Evolutionary conservation across 192 early-diverging fungal species (phyloP).

Genomic region (Entophlyctis luteolus): DNA sequence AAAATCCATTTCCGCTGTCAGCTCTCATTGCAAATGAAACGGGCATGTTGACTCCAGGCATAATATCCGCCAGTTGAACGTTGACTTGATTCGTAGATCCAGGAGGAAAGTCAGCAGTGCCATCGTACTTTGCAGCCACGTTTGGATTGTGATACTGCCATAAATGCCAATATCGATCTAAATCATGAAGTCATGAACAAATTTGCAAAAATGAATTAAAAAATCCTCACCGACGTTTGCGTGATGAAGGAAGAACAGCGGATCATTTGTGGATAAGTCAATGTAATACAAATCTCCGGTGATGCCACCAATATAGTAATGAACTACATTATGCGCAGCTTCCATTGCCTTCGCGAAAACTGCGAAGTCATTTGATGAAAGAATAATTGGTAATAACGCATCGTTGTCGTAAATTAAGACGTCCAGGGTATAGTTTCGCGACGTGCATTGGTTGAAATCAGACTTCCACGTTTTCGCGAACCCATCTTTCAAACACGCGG

Average conservation of each 20-base stretch:
- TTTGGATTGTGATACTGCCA: conserved; percentile 23
- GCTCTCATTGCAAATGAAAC: conserved; percentile 9
- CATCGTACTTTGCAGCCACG: not conserved
- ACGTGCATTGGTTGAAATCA: conserved; percentile 4
- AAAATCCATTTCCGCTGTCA: conserved; percentile 17
- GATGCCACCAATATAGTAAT: conserved; percentile 27
- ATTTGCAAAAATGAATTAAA: not conserved
- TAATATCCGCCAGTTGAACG: conserved; percentile 12
- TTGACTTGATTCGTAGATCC: not conserved
- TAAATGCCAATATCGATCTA: conserved; percentile 29
- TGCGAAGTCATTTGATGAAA: not conserved
- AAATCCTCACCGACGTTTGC: conserved; percentile 35
- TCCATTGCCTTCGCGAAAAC: conserved; percentile 19
- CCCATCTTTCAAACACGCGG: conserved; percentile 23
- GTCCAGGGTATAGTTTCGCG: conserved; percentile 23
- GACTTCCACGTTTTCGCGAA: conserved; percentile 24
- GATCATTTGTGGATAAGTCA: conserved; percentile 37
- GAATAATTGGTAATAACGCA: conserved; percentile 7
- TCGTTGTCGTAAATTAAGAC: conserved; percentile 13
- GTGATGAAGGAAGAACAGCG: conserved; percentile 43
- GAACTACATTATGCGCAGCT: conserved; percentile 26
- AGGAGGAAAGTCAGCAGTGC: conserved; percentile 19
- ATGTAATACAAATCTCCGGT: conserved; percentile 27
- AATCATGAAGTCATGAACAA: not conserved
- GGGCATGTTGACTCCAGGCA: conserved; percentile 22